Evolutionary conservation across 2,329 filamentous ascomycete species (phyloP).

Genomic region (Hymenoscyphus linearis): DNA sequence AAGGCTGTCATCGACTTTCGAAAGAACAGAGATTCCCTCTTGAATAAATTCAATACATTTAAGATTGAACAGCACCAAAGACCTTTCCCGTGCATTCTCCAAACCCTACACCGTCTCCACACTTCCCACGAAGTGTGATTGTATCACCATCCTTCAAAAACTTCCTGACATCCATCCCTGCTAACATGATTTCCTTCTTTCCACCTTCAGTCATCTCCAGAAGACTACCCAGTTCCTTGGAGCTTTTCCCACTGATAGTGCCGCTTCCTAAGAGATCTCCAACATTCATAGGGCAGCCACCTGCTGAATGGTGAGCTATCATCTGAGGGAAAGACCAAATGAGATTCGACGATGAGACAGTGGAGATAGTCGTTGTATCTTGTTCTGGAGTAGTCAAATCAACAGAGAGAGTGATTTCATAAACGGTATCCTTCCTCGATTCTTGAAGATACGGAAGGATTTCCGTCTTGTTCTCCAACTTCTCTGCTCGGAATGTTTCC

Average conservation of each 20-base stretch:
- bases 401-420: constrained; percentile 65
- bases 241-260: constrained; percentile 62
- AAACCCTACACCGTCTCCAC: constrained; percentile 68
- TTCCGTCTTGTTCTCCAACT: constrained; percentile 48
- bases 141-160: constrained; percentile 74
- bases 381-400: constrained; percentile 50
- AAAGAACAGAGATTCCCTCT: too few relatives aligned
- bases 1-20: too few relatives aligned
- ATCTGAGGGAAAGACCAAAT: constrained; percentile 83
- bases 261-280: constrained; percentile 75
- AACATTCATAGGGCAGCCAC: constrained; percentile 67
- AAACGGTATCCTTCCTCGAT: constrained; percentile 47
- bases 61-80: constrained; percentile 20
- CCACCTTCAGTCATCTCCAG: constrained; percentile 69
- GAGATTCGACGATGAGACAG: constrained; percentile 59
- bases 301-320: constrained; percentile 73
- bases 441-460: constrained; percentile 62
- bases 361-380: constrained; percentile 52
- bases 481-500: constrained; percentile 56
- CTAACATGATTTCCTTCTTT: constrained; percentile 57
- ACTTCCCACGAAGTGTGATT: constrained; percentile 59
- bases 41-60: not conserved
- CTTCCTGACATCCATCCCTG: constrained; percentile 59
- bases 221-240: constrained; percentile 57
- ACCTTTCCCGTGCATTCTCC: constrained; percentile 67